Base-by-base conservation (phyloP, 2,329 filamentous ascomycete genomes). In the Fusarium buxicola region DNA sequence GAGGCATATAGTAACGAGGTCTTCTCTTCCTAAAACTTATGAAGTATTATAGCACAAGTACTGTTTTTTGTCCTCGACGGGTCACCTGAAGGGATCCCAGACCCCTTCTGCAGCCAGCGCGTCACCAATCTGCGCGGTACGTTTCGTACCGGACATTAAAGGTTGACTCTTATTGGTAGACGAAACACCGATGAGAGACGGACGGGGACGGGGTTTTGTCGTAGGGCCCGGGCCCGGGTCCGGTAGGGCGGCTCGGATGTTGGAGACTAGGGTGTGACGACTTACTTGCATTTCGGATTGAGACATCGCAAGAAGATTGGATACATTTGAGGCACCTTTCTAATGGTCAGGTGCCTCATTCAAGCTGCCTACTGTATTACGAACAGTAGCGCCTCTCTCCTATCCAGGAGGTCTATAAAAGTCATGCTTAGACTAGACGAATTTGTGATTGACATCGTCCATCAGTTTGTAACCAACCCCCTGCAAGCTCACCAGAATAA, bases 1-100 rank as follows among this genome's bases (percentile, higher is more conserved):
- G n/a, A n/a, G n/a, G n/a, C n/a, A n/a, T n/a, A n/a, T n/a, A n/a
- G n/a, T n/a, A n/a, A n/a, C n/a, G n/a, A n/a, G n/a, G n/a, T n/a
- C n/a, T n/a, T n/a, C n/a, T n/a, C n/a, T n/a, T n/a, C n/a, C n/a
- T n/a, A n/a, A n/a, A n/a, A n/a, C n/a, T n/a, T n/a, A n/a, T n/a
- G n/a, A n/a, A n/a, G n/a, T n/a, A n/a, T n/a, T n/a, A n/a, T n/a
- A n/a, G n/a, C n/a, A n/a, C n/a, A n/a, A n/a, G n/a, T n/a, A n/a
- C n/a, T n/a, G n/a, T n/a, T n/a, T n/a, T n/a, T n/a, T n/a, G n/a
- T n/a, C n/a, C n/a, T n/a, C n/a, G n/a, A n/a, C n/a, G n/a, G n/a
- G n/a, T n/a, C n/a, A n/a, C n/a, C n/a, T n/a, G n/a, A 61, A 52
- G 30, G 43, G 40, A 51, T 32, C 58, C 27, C 31, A 28, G 58